These are phyloP conservation scores for Myochromella boudieri DNA, from an alignment of 768 basidiomycete species.

Conservation along the genomic window DNA sequence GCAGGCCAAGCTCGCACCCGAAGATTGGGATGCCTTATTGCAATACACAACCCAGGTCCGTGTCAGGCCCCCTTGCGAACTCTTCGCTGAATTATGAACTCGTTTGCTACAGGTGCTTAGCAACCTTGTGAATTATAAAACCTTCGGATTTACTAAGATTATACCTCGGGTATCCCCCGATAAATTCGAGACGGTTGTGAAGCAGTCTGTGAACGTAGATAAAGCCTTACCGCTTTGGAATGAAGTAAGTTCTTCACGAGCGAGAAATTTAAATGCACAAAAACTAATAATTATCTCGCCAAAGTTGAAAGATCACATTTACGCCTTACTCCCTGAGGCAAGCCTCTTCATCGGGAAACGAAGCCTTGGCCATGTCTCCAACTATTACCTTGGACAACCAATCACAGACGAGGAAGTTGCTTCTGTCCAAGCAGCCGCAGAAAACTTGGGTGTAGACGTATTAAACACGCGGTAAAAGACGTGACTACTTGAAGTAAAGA, in stretches of 20 bases:
- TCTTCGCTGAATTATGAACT: not conserved
- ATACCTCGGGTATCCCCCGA: constrained; percentile 64
- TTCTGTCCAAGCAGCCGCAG: constrained; percentile 71
- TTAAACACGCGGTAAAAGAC: constrained; percentile 73
- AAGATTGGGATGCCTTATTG: constrained; percentile 69
- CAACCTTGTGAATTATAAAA: constrained; percentile 75
- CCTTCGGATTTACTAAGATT: constrained; percentile 86
- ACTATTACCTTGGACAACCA: constrained; percentile 79
- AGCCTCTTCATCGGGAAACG: constrained; percentile 81
- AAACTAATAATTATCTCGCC: not conserved
- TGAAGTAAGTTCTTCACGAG: constrained; percentile 37
- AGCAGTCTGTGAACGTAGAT: constrained; percentile 56
- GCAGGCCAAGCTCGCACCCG: constrained; percentile 49
- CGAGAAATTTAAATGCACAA: not conserved
- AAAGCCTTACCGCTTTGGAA: constrained; percentile 63
- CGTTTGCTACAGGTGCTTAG: constrained; percentile 45
- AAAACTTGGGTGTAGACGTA: constrained; percentile 72
- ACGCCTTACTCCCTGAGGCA: constrained; percentile 60
- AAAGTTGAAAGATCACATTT: constrained; percentile 76
- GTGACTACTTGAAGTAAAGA: not conserved
- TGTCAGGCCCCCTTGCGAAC: not conserved
- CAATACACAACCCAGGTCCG: constrained; percentile 75
- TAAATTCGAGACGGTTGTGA: constrained; percentile 64
- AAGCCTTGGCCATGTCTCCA: constrained; percentile 71
- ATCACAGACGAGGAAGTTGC: constrained; percentile 79